Evolutionary conservation across 192 early-diverging fungal species (phyloP).

Genomic region (Martensiomyces pterosporus): DNA sequence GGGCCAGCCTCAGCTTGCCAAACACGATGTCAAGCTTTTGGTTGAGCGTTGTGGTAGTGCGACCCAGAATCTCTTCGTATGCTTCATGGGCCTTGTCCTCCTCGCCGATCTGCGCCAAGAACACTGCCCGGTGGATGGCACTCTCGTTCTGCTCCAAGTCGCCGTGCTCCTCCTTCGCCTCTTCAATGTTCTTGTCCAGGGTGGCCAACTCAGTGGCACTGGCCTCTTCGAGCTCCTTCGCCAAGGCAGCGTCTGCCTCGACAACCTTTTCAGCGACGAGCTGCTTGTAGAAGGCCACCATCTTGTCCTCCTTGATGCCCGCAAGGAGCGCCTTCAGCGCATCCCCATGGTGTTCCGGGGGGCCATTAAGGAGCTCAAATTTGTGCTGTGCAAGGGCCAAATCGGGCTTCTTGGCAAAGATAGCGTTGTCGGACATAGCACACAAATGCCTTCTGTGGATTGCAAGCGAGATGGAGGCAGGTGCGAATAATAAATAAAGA

Average conservation of each 20-base stretch:
- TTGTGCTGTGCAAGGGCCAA: constrained; percentile 79
- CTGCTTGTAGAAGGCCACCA: constrained; percentile 27
- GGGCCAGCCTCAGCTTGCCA: constrained; percentile 84
- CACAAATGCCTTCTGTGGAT: too few relatives aligned
- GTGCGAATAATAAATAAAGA: constrained; percentile 11
- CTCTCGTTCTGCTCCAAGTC: constrained; percentile 66
- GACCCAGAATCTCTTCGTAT: constrained; percentile 79
- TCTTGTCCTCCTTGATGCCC: constrained; percentile 82
- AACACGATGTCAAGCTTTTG: constrained; percentile 93
- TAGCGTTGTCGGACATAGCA: constrained; percentile 58
- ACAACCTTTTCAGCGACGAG: constrained; percentile 28
- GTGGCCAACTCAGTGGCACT: constrained; percentile 75
- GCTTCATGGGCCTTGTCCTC: constrained; percentile 89
- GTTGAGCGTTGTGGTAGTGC: constrained; percentile 81
- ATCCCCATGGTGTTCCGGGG: constrained; percentile 59
- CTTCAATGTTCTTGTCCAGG: constrained; percentile 80
- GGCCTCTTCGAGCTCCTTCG: constrained; percentile 42
- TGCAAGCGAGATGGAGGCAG: too few relatives aligned
- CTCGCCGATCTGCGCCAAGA: constrained; percentile 89
- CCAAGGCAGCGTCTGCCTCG: constrained; percentile 27
- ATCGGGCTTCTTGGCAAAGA: constrained; percentile 81
- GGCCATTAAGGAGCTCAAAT: constrained; percentile 75
- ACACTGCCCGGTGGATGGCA: constrained; percentile 85
- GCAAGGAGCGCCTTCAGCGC: constrained; percentile 67
- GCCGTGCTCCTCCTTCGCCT: constrained; percentile 90